Evolutionary conservation across 768 basidiomycete species (phyloP).

Genomic region (Phaeolepiota aurea): DNA sequence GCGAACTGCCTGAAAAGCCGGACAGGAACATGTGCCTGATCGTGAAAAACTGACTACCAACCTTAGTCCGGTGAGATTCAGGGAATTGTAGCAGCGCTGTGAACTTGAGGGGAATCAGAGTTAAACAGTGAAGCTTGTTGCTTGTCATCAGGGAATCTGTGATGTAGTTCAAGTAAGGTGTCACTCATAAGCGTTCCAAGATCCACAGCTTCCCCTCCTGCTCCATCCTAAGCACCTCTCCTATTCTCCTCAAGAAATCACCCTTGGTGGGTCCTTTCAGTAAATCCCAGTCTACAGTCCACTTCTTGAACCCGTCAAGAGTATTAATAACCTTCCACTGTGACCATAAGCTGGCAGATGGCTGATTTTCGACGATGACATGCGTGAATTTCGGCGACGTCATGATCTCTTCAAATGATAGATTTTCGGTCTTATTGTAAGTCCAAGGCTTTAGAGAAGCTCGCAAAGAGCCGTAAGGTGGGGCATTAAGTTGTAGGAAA

Average conservation of each 20-base stretch:
- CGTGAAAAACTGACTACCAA: too few species aligned
- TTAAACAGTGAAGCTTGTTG: too few species aligned
- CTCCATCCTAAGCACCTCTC: constrained; percentile 25
- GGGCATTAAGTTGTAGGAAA: constrained; percentile 65
- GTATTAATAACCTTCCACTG: constrained; percentile 35
- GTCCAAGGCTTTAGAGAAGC: constrained; percentile 33
- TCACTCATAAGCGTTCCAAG: constrained; percentile 21
- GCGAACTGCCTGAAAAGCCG: too few species aligned
- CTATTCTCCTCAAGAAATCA: constrained; percentile 13
- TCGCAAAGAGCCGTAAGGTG: constrained; percentile 31
- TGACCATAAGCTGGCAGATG: constrained; percentile 13
- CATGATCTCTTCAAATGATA: constrained; percentile 34
- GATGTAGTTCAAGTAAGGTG: too few species aligned
- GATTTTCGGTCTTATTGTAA: constrained; percentile 79
- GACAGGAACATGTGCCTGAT: too few species aligned
- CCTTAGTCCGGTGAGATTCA: too few species aligned
- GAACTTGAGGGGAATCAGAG: too few species aligned
- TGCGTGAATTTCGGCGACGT: constrained; percentile 44
- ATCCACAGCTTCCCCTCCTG: constrained; percentile 40
- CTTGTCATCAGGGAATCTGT: too few species aligned
- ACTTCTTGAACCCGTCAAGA: constrained; percentile 36
- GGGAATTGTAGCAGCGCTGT: too few species aligned
- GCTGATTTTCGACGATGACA: constrained; percentile 45
- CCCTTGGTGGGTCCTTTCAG: constrained; percentile 10
- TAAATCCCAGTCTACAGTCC: constrained; percentile 19